Evolutionary conservation across 768 basidiomycete species (phyloP).

Genomic region (Lactarius tabidus): DNA sequence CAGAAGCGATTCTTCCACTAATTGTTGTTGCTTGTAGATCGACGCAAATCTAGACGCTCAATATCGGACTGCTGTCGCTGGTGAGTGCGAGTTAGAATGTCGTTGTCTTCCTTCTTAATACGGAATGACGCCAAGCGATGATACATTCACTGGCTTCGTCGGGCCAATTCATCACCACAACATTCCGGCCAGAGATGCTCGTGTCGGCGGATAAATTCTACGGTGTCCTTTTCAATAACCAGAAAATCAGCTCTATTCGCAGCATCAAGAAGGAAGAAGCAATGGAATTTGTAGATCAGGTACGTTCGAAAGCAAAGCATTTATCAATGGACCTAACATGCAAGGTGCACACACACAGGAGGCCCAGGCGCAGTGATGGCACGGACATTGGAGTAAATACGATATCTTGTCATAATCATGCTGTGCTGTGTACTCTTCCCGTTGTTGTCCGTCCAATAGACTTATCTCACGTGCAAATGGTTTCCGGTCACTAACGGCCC

Average conservation of each 20-base stretch:
- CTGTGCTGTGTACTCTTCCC: no score
- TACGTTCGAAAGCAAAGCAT: conserved; percentile 29
- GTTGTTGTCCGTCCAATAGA: no score
- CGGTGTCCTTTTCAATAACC: conserved; percentile 93
- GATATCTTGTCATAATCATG: not conserved
- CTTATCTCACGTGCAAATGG: not conserved
- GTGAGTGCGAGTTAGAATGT: conserved; percentile 44
- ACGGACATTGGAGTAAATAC: not conserved
- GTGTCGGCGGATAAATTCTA: conserved; percentile 96
- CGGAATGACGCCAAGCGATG: conserved; percentile 55
- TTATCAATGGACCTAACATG: not conserved
- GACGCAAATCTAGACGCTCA: conserved; percentile 98
- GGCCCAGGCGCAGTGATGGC: conserved; percentile 44
- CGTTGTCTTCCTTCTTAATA: not conserved
- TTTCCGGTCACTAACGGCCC: not conserved
- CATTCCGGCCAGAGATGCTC: conserved; percentile 97
- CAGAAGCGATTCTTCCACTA: not conserved
- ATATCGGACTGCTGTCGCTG: conserved; percentile 93
- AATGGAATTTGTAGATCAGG: conserved; percentile 91
- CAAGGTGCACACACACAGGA: conserved; percentile 34
- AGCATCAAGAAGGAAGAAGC: conserved; percentile 88
- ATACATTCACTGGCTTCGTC: conserved; percentile 84
- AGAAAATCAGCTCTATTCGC: conserved; percentile 88
- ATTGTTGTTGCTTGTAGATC: conserved; percentile 48
- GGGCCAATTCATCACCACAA: conserved; percentile 97